phyloP scores from a whole-genome alignment of 1,139 yeast species.

The Yamadazyma dendronema region DNA sequence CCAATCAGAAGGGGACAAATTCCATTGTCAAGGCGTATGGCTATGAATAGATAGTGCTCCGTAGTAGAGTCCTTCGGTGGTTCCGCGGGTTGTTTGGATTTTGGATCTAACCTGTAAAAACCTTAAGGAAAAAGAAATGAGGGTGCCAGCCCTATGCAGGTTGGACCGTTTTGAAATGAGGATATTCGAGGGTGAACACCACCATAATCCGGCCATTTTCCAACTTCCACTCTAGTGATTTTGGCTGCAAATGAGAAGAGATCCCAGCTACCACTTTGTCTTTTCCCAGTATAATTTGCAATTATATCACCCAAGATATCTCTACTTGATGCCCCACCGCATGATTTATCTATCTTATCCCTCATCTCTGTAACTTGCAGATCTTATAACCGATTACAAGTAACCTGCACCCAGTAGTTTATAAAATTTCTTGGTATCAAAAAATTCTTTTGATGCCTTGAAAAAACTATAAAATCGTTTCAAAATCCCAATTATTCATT shows the following conservation, averaged over 20 bases:
- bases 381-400: background rate
- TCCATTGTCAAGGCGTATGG: background rate
- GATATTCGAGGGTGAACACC: conserved; percentile 1
- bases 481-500: too few relatives aligned
- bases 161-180: background rate
- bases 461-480: too few relatives aligned
- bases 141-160: conserved; percentile 1
- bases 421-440: conserved; percentile 1
- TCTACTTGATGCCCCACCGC: too few relatives aligned
- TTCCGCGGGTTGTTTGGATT: background rate
- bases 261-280: too few relatives aligned
- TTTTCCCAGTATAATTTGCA: too few relatives aligned
- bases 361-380: background rate
- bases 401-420: background rate
- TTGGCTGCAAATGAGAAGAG: background rate
- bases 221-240: too few relatives aligned
- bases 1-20: background rate
- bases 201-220: too few relatives aligned
- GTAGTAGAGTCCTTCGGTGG: background rate
- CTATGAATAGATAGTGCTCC: background rate
- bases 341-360: too few relatives aligned
- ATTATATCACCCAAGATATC: too few relatives aligned
- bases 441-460: too few relatives aligned
- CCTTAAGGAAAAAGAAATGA: background rate
- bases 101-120: conserved; percentile 1